Evolutionary conservation across 83 land plant species (phyloP), one percentile per base, ranked within the genome.

Genomic region (Diphasiastrum complanatum): DNA sequence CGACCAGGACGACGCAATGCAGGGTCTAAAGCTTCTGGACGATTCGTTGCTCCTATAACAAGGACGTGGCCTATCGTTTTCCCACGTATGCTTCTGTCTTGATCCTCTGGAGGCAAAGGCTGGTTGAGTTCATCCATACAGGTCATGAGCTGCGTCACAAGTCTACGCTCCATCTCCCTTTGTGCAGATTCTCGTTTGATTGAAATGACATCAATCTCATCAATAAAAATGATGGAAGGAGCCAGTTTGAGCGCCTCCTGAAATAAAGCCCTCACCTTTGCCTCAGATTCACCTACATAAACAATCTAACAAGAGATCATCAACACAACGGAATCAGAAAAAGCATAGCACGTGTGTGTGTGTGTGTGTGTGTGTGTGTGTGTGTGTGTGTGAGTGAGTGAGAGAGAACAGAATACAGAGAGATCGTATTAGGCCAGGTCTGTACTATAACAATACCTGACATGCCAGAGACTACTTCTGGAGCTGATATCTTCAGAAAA

Each of bases 151-250:
- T 95, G 99, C 37, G 97, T 91, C 26, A 95, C 99, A 56, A 95
- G 86, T 27, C 97, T 53, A 16, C 85, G 66, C 57, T 89, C 99
- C 99, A 95, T 89, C 63, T 86, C 99, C 61, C 97, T 78, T 26
- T 95, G 87, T 54, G 84, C 65, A 29, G 75, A 77, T 66, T 89
- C 99, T 66, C 97, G 74, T 72, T 95, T 95, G 5, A 93, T 81
- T 31, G 85, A 84, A 61, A 95, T 95, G n/a, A 97, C 91, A 77
- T 95, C 99, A 71, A 95, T 89, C 65, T 95, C 99, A 69, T 93
- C 95, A 54, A 91, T 91, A 53, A 91, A 91, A 25, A 93, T 79
- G 51, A 93, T 93, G 33, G 86, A 83, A 24, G 99, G 99, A 26
- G 99, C 86, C 24, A 86, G 77, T 51, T 79, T 80, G 27, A 61